Conservation (phyloP, 768 basidiomycete species). For the Termitomyces sp. region DNA sequence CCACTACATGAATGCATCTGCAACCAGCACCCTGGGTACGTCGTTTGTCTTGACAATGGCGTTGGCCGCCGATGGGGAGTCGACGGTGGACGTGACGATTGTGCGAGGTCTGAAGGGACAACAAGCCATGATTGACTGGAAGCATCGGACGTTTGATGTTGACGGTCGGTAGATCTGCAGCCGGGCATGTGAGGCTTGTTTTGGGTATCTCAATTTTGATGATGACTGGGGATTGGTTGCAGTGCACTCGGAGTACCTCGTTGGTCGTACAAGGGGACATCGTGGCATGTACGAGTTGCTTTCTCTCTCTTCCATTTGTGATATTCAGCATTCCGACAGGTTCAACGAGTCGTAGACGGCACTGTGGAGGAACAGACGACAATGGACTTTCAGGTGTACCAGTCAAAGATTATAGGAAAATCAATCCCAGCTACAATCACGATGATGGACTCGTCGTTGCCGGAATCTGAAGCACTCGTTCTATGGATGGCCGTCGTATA, state of each 20-base stretch:
- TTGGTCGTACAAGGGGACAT: conserved; percentile 1
- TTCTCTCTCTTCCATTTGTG: too few relatives aligned
- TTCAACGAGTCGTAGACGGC: not conserved
- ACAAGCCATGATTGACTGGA: not conserved
- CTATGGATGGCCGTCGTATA: conserved; percentile 6
- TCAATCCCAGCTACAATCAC: not conserved
- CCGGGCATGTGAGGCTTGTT: not conserved
- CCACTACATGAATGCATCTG: not conserved
- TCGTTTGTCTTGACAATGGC: not conserved
- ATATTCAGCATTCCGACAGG: not conserved
- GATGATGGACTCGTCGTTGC: not conserved
- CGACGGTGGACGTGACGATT: not conserved
- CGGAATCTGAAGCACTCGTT: conserved; percentile 1
- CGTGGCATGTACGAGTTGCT: conserved; percentile 9
- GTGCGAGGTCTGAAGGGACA: not conserved
- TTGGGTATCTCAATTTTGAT: too few relatives aligned
- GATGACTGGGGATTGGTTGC: too few relatives aligned
- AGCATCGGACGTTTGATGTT: not conserved
- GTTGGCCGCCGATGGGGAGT: not conserved
- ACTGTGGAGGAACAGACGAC: not conserved
- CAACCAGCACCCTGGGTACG: not conserved
- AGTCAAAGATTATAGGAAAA: conserved; percentile 1
- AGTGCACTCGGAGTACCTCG: not conserved
- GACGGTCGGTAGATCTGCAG: not conserved
- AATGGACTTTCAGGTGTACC: conserved; percentile 2